Conservation (phyloP, 495 filamentous ascomycete species). For the Aspergillus wentii region DNA sequence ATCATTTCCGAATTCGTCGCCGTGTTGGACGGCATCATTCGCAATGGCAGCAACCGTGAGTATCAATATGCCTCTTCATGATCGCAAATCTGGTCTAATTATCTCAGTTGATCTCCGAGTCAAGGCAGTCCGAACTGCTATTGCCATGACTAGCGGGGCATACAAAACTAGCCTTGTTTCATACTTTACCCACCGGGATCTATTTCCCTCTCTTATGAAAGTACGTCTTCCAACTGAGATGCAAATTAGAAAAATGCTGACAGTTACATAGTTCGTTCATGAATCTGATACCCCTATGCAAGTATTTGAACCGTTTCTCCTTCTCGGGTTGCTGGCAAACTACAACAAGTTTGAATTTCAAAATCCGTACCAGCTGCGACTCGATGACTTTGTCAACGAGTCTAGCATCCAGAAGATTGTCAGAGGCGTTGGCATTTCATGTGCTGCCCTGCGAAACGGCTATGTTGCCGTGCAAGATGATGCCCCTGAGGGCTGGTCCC, state of each 20-base stretch:
- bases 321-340: conserved; percentile 88
- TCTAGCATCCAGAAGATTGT: conserved; percentile 77
- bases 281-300: conserved; percentile 61
- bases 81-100: conserved; percentile 3
- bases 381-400: conserved; percentile 98
- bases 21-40: conserved; percentile 73
- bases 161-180: conserved; percentile 91
- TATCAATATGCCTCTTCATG: conserved; percentile 5
- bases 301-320: conserved; percentile 69
- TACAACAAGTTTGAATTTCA: conserved; percentile 99
- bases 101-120: conserved; percentile 62
- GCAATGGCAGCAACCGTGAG: conserved; percentile 69
- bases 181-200: conserved; percentile 91
- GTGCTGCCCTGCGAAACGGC: conserved; percentile 57
- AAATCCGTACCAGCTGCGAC: conserved; percentile 88
- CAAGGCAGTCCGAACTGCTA: conserved; percentile 75
- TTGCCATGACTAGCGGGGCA: conserved; percentile 83
- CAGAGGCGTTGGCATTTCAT: conserved; percentile 65
- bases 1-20: conserved; percentile 86
- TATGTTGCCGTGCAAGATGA: conserved; percentile 93
- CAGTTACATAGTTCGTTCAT: conserved; percentile 68
- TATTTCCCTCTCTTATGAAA: conserved; percentile 94
- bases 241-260: not conserved
- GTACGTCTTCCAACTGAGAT: conserved; percentile 37
- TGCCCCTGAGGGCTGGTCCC: conserved; percentile 82